Conservation (phyloP, 176 grass and related monocot species). For the Hyparrhenia diplandra region DNA sequence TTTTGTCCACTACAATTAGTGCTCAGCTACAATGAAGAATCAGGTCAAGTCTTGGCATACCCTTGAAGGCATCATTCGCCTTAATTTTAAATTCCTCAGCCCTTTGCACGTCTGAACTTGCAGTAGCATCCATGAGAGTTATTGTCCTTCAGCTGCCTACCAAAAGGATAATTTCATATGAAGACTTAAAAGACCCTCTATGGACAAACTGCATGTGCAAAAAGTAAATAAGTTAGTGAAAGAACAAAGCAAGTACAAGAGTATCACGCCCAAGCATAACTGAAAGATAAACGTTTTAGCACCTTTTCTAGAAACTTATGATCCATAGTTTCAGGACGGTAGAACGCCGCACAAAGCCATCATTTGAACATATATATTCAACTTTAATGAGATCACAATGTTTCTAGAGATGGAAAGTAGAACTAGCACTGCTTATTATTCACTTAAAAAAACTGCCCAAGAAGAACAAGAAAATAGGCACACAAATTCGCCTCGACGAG, state of each 20-base stretch:
- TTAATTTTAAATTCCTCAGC: slow-evolving; percentile 74
- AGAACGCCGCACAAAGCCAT: not conserved
- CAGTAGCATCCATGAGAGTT: slow-evolving; percentile 34
- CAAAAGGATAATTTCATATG: not conserved
- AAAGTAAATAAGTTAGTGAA: no score
- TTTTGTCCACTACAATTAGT: slow-evolving; percentile 1
- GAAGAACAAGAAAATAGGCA: not conserved
- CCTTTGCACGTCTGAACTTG: slow-evolving; percentile 53
- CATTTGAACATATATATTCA: not conserved
- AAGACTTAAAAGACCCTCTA: not conserved
- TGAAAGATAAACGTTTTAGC: not conserved
- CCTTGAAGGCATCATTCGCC: slow-evolving; percentile 90
- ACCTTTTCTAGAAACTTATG: not conserved
- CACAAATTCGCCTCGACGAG: not conserved
- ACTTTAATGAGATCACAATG: not conserved
- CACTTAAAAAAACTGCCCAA: not conserved
- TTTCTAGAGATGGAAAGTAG: not conserved
- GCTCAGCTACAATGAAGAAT: not conserved
- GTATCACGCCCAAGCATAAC: not conserved
- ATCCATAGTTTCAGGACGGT: not conserved
- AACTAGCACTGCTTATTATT: not conserved
- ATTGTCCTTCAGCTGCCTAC: slow-evolving; percentile 11
- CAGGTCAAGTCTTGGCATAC: slow-evolving; percentile 30
- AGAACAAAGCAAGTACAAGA: not conserved
- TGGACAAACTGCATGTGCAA: no score